Evolutionary conservation across 352 stramenopile genomes (phyloP).

Genomic region (Phytopythium boreale): DNA sequence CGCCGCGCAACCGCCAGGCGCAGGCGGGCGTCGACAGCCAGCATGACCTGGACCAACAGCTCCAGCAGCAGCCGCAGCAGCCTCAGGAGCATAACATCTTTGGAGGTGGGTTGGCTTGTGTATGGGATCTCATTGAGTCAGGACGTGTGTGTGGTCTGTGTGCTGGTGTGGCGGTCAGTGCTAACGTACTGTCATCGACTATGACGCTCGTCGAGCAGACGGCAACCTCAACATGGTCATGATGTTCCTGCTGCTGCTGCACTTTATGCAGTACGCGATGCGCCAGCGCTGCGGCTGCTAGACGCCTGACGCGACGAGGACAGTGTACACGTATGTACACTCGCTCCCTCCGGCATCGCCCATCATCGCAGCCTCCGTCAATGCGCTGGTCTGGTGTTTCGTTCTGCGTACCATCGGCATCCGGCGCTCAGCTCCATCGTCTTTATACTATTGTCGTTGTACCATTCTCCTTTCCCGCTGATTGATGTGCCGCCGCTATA

Average conservation of each 20-base stretch:
- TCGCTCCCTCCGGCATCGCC: too few relatives aligned
- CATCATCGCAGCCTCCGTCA: too few relatives aligned
- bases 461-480: neutral
- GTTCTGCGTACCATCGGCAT: neutral
- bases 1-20: constrained; percentile 16
- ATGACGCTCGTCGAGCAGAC: constrained; percentile 24
- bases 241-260: constrained; percentile 80
- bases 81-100: constrained; percentile 79
- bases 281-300: constrained; percentile 79
- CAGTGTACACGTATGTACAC: too few relatives aligned
- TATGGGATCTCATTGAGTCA: too few relatives aligned
- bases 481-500: neutral
- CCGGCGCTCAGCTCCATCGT: neutral
- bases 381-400: too few relatives aligned
- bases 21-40: constrained; percentile 13
- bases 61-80: constrained; percentile 12
- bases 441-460: neutral
- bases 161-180: too few relatives aligned
- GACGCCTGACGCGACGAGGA: neutral
- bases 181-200: too few relatives aligned
- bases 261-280: constrained; percentile 89
- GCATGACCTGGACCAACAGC: constrained; percentile 11
- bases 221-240: constrained; percentile 85
- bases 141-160: too few relatives aligned
- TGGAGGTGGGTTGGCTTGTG: constrained; percentile 37